These are phyloP conservation scores for Phytophthora rubi DNA, from an alignment of 352 stramenopile genomes.

Conservation along the genomic window DNA sequence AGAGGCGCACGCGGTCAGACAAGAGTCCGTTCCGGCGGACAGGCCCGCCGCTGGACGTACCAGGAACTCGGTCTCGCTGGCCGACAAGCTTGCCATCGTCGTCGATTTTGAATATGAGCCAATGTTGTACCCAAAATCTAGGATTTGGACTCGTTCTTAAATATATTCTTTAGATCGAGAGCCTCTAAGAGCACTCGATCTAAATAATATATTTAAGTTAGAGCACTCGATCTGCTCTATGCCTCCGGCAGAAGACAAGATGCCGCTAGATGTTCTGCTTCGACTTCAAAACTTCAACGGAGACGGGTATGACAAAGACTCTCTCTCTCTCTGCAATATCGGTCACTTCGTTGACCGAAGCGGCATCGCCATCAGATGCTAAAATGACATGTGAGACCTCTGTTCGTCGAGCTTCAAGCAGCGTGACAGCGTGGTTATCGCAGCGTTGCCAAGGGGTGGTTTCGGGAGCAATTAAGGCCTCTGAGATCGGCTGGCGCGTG, in stretches of 20 bases:
- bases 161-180: neutral
- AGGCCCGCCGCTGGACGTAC: conserved; percentile 37
- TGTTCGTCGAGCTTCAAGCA: neutral
- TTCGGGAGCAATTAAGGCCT: conserved; percentile 3
- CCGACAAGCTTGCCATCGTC: conserved; percentile 44
- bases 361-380: neutral
- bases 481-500: conserved; percentile 12
- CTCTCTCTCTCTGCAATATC: conserved; percentile 11
- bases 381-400: conserved; percentile 18
- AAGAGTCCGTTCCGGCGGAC: neutral
- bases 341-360: neutral
- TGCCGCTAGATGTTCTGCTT: conserved; percentile 9
- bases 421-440: conserved; percentile 1
- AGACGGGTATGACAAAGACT: conserved; percentile 7
- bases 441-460: neutral
- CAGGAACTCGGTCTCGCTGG: conserved; percentile 85
- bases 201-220: no score
- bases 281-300: conserved; percentile 32
- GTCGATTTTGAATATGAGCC: neutral
- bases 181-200: no score
- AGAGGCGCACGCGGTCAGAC: conserved; percentile 7
- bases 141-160: conserved; percentile 3
- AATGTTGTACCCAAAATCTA: conserved; percentile 1
- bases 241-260: conserved; percentile 14
- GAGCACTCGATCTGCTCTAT: conserved; percentile 12